A percentile compares a stretch with the other conserved stretches of the same genome.
Conservation (phyloP, 169 alveolate species). For the Cryptosporidium parvum region DNA sequence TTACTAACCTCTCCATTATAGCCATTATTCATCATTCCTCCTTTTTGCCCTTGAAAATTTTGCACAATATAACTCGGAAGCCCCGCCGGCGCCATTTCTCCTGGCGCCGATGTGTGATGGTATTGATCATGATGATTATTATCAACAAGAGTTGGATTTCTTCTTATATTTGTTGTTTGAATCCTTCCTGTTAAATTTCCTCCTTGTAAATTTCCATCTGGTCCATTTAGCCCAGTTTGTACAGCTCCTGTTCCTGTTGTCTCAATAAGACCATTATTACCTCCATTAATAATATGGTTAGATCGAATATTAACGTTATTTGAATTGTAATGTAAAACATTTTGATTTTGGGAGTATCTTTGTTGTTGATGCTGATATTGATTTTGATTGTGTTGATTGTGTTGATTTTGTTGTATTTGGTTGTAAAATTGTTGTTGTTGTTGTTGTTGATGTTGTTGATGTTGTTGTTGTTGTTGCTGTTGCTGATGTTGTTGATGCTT, state of each 20-base stretch:
- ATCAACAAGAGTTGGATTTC: background rate
- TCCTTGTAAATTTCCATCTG: background rate
- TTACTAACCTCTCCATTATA: background rate
- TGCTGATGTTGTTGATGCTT: background rate
- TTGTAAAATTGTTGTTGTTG: background rate
- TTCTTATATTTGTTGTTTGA: background rate
- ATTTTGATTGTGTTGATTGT: background rate
- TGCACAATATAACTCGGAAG: background rate
- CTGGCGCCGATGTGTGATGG: background rate
- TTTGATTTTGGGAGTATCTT: constrained; percentile 6
- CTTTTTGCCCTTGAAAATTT: constrained; percentile 10
- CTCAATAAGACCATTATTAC: background rate
- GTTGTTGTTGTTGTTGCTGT: constrained; percentile 12
- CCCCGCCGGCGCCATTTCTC: constrained; percentile 3
- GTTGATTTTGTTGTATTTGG: background rate
- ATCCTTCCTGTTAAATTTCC: background rate
- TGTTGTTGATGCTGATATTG: constrained; percentile 34
- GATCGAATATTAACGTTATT: background rate
- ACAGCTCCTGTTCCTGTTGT: constrained; percentile 15
- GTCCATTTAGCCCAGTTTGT: background rate
- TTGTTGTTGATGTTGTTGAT: too few relatives aligned
- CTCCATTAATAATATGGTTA: background rate
- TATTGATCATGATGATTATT: background rate
- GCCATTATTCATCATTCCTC: background rate
- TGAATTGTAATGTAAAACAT: background rate